Evolutionary conservation across 2,329 filamentous ascomycete genomes (phyloP).

Genomic region (Penicillium italicum): DNA sequence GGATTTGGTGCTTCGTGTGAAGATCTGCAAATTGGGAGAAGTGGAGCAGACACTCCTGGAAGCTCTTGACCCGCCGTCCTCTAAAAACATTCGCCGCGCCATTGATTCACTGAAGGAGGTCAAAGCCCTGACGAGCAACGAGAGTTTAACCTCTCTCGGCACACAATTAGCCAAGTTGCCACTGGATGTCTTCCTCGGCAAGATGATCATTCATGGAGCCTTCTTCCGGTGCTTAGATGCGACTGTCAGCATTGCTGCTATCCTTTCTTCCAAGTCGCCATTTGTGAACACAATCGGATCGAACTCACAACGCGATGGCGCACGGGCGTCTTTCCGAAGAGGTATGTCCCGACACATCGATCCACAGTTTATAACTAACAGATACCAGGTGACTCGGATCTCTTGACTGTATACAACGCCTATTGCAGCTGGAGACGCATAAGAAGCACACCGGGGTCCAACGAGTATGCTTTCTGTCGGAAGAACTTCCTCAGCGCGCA

Average conservation of each 20-base stretch:
- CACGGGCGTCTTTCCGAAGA: conserved; percentile 72
- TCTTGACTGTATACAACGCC: conserved; percentile 90
- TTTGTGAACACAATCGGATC: conserved; percentile 85
- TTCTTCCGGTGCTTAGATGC: conserved; percentile 92
- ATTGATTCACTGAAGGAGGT: conserved; percentile 93
- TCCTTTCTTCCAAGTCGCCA: conserved; percentile 89
- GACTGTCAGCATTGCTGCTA: conserved; percentile 84
- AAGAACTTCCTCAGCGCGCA: conserved; percentile 93
- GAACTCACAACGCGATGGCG: conserved; percentile 74
- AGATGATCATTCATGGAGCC: conserved; percentile 80
- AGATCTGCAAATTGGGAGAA: conserved; percentile 92
- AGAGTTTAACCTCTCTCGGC: conserved; percentile 84
- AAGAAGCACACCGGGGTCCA: conserved; percentile 65
- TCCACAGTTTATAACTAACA: conserved; percentile 10
- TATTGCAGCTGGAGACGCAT: conserved; percentile 85
- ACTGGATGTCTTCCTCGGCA: conserved; percentile 90
- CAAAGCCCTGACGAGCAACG: conserved; percentile 73
- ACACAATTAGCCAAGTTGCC: conserved; percentile 83
- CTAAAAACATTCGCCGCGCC: conserved; percentile 88
- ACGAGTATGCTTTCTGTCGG: conserved; percentile 85
- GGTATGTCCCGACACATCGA: conserved; percentile 36
- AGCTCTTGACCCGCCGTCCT: conserved; percentile 83
- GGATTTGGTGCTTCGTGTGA: conserved; percentile 91
- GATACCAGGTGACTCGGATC: conserved; percentile 70
- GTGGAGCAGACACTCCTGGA: conserved; percentile 86